These are phyloP conservation scores for Aspergillus funiculosus DNA, from an alignment of 495 filamentous ascomycete species.

Conservation along the genomic window DNA sequence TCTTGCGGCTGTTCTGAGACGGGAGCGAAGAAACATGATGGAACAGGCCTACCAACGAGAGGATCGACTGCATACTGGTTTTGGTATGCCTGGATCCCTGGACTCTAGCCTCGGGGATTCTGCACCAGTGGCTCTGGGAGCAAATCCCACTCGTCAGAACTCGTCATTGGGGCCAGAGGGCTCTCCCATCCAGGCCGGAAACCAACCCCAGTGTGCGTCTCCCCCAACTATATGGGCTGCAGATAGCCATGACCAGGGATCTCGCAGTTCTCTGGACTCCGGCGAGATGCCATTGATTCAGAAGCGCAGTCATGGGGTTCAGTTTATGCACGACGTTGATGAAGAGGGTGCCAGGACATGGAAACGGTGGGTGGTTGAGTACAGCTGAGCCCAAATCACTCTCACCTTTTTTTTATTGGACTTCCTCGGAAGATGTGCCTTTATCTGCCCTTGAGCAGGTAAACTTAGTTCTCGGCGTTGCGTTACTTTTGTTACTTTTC, in stretches of 20 bases:
- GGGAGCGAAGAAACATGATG: conserved; percentile 11
- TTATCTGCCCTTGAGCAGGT: too few relatives aligned
- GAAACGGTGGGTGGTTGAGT: conserved; percentile 33
- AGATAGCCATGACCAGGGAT: conserved; percentile 9
- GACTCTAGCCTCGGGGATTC: conserved; percentile 2
- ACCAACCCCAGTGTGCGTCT: conserved; percentile 8
- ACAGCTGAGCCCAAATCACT: conserved; percentile 25
- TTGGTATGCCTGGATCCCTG: background rate
- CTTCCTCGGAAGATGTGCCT: too few relatives aligned
- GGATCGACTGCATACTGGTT: background rate
- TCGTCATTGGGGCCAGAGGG: conserved; percentile 2
- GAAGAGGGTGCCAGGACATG: conserved; percentile 30
- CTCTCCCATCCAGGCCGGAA: conserved; percentile 3
- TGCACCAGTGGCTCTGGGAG: conserved; percentile 3
- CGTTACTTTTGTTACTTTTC: background rate
- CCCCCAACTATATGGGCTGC: conserved; percentile 13
- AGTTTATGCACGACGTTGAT: conserved; percentile 31
- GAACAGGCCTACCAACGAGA: conserved; percentile 9
- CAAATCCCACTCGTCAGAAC: conserved; percentile 3
- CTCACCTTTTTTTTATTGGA: too few relatives aligned
- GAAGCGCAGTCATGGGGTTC: conserved; percentile 24
- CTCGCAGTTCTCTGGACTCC: conserved; percentile 10
- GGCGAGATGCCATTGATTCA: conserved; percentile 12
- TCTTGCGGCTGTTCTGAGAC: conserved; percentile 17
- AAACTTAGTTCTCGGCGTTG: too few relatives aligned